Base-by-base conservation (phyloP, 352 stramenopile genomes). In the Phytopythium aichiense region DNA sequence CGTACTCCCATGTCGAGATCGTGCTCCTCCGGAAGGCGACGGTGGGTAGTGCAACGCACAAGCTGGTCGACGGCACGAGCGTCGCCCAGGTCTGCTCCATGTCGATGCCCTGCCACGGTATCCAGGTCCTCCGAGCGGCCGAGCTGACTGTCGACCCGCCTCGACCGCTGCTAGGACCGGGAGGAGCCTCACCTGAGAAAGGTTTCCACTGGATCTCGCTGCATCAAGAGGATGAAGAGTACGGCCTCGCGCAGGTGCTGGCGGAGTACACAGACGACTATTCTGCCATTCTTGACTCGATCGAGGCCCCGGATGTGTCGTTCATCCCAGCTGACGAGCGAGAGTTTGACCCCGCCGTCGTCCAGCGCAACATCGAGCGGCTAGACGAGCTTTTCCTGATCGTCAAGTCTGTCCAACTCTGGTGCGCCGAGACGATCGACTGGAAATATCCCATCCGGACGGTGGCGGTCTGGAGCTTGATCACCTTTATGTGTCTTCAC, bases 331-430 rank as follows among this genome's bases (percentile, higher is more conserved):
- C 56, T 8, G 71, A 79, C 20, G 71, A 79, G 56, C 37, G 59
- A 18, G 59, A 52, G 25, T 79, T 79, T 35, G 71, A 76, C n/a
- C 59, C 65, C 18, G 50, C 64, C 7, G 66, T 74, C 18, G 64
- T 79, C 13, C 71, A 74, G 16, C 65, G 68, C 16, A 76, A 79
- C 52, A 69, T 79, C 42, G 71, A 79, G 58, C 68, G 71, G 11
- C 40, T 79, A 22, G 71, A 79, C 56, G 59, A 73, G 12, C 28
- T 76, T 16, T 67, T 69, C 25, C 49, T 37, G 16, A 25, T 48
- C 8, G 23, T 72, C 20, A 64, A 67, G 58, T 55, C 64, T 5
- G 22, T 66, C 12, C 65, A 67, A 28, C 35, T 46, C 8, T 52
- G 43, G 20, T 38, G 55, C 13, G 43, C 64, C 20, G 71, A 79